Conservation (phyloP, 2,329 filamentous ascomycete genomes). For the Coniochaeta prunicola region DNA sequence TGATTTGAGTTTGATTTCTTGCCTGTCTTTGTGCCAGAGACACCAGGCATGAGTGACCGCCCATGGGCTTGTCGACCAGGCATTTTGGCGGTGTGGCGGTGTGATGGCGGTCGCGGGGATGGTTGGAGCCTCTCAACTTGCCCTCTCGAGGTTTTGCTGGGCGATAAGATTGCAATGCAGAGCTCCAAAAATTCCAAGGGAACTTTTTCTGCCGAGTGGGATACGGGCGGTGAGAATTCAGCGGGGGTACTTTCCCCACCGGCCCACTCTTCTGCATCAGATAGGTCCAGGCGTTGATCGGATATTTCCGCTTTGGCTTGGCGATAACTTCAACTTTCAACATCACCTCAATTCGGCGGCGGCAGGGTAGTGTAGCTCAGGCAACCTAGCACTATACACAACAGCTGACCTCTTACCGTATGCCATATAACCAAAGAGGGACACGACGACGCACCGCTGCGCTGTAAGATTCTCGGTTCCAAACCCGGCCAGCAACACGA, state of each 20-base stretch:
- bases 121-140: background rate
- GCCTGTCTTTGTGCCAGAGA: constrained; percentile 5
- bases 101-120: background rate
- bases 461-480: background rate
- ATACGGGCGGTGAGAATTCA: constrained; percentile 9
- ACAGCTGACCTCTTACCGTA: background rate
- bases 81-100: constrained; percentile 27
- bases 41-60: constrained; percentile 35
- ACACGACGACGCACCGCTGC: background rate
- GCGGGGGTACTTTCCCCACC: background rate
- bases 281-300: background rate
- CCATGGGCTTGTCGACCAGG: constrained; percentile 54
- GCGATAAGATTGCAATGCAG: background rate
- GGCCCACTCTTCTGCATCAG: background rate
- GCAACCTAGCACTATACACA: background rate
- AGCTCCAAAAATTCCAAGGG: constrained; percentile 1
- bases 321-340: background rate
- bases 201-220: constrained; percentile 12
- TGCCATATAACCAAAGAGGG: background rate
- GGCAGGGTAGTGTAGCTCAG: too few species aligned
- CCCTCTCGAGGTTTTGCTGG: background rate
- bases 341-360: background rate
- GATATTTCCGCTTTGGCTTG: background rate
- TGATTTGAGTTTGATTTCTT: constrained; percentile 24
- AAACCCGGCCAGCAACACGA: constrained; percentile 1